These are phyloP conservation scores for Stylosanthes scabra DNA, from an alignment of 331 rosid genomes.

Conservation along the genomic window DNA sequence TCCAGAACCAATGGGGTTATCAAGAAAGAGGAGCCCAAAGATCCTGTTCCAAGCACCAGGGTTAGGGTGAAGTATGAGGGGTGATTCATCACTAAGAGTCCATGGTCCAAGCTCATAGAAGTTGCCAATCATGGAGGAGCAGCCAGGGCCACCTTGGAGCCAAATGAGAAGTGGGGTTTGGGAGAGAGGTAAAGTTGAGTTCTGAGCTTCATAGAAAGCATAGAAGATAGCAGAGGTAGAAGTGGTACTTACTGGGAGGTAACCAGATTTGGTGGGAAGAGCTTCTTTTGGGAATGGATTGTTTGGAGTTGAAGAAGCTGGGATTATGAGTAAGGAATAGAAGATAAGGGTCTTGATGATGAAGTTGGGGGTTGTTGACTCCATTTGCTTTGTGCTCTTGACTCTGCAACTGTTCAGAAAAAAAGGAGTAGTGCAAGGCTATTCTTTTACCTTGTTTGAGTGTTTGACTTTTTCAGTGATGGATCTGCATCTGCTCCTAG, in stretches of 20 bases:
- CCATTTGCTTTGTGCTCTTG: neutral
- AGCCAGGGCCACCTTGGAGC: slow-evolving; percentile 81
- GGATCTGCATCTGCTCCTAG: too few species aligned
- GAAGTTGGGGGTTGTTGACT: neutral
- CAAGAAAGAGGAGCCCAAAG: slow-evolving; percentile 58
- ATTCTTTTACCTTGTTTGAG: too few species aligned
- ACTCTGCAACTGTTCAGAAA: too few species aligned
- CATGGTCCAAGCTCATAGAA: slow-evolving; percentile 79
- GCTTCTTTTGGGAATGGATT: slow-evolving; percentile 49
- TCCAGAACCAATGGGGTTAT: slow-evolving; percentile 67
- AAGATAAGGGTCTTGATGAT: neutral
- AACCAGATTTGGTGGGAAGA: slow-evolving; percentile 64
- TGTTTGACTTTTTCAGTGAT: too few species aligned
- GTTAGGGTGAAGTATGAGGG: slow-evolving; percentile 51
- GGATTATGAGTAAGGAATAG: slow-evolving; percentile 1
- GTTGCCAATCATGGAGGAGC: slow-evolving; percentile 76
- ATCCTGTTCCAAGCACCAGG: slow-evolving; percentile 62
- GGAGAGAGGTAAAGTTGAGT: slow-evolving; percentile 45
- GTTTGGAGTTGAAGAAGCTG: slow-evolving; percentile 9
- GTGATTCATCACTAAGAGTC: slow-evolving; percentile 47
- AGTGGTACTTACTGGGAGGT: slow-evolving; percentile 50
- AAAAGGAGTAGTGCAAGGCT: too few species aligned
- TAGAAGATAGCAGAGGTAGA: slow-evolving; percentile 57
- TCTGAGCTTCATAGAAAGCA: slow-evolving; percentile 69
- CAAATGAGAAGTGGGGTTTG: slow-evolving; percentile 66